These are phyloP conservation scores for Agaricus subrufescens DNA, from an alignment of 768 basidiomycete genomes.

Conservation along the genomic window DNA sequence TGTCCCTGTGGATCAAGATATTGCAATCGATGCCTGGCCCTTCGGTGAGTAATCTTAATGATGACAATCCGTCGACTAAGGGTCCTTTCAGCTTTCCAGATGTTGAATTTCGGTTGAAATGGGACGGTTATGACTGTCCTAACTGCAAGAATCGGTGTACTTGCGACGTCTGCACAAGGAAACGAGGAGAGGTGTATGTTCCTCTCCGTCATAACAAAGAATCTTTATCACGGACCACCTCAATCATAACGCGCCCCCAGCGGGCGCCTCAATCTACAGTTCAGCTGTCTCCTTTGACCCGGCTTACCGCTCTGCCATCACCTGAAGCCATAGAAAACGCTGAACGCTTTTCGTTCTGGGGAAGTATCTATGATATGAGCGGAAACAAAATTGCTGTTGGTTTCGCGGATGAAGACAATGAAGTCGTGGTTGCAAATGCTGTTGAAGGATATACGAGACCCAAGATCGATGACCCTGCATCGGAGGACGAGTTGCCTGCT, in stretches of 20 bases:
- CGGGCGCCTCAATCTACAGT: not conserved
- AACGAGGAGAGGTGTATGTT: conserved; percentile 10
- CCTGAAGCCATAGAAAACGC: not conserved
- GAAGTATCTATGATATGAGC: conserved; percentile 3
- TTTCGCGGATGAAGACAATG: not conserved
- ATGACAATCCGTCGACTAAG: not conserved
- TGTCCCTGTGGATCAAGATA: conserved; percentile 7
- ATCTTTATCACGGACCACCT: not conserved
- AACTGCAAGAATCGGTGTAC: conserved; percentile 4
- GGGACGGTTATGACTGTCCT: conserved; percentile 7
- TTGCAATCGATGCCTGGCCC: conserved; percentile 8
- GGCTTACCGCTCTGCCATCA: not conserved
- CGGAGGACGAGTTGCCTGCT: not conserved
- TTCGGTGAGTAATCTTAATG: not conserved
- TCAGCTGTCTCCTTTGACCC: not conserved
- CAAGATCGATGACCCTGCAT: not conserved
- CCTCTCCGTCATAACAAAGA: not conserved
- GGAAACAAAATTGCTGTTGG: conserved; percentile 1
- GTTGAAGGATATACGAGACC: not conserved
- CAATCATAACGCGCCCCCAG: not conserved
- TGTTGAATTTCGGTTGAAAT: not conserved
- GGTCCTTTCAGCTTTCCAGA: conserved; percentile 1
- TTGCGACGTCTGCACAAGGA: conserved; percentile 7
- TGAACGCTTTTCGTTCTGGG: not conserved
- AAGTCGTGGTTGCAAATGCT: conserved; percentile 1